Evolutionary conservation across 805 yeast species (phyloP).

Genomic region (Saccharomycopsis guyanensis): DNA sequence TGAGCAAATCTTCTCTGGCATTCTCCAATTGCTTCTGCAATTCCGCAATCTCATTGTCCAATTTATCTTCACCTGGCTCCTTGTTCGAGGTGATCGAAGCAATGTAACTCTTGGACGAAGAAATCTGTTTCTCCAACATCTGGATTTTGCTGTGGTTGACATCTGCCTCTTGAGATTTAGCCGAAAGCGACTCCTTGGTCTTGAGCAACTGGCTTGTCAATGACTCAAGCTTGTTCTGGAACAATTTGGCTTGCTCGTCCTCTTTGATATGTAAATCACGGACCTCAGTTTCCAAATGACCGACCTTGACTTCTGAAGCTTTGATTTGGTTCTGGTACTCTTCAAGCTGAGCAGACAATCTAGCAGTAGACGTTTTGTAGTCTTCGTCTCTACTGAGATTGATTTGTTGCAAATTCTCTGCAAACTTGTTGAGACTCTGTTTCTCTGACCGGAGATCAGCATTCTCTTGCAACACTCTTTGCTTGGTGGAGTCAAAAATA

Average conservation of each 20-base stretch:
- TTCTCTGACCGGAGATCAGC: constrained; percentile 50
- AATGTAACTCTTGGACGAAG: constrained; percentile 23
- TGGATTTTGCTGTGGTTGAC: constrained; percentile 33
- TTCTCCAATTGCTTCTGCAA: constrained; percentile 28
- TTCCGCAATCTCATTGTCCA: constrained; percentile 9
- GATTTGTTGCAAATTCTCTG: constrained; percentile 45
- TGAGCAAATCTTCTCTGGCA: constrained; percentile 46
- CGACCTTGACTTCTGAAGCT: constrained; percentile 37
- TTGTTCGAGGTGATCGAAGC: constrained; percentile 21
- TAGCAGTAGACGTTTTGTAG: constrained; percentile 40
- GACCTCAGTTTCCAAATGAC: constrained; percentile 43
- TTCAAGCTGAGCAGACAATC: constrained; percentile 43
- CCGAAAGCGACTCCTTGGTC: constrained; percentile 35
- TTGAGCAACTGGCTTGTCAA: constrained; percentile 38
- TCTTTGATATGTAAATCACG: constrained; percentile 42
- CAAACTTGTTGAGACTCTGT: constrained; percentile 45
- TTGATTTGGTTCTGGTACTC: constrained; percentile 41
- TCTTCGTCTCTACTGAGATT: constrained; percentile 48
- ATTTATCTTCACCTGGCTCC: constrained; percentile 12
- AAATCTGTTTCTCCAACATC: constrained; percentile 27
- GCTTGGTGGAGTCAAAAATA: constrained; percentile 41
- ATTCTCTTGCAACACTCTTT: constrained; percentile 45
- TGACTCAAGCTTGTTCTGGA: constrained; percentile 54
- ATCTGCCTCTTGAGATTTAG: constrained; percentile 34
- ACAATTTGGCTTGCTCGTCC: constrained; percentile 42